A percentile compares a stretch with the other conserved stretches of the same genome.
These are phyloP conservation scores for Parastagonospora nodorum DNA, from an alignment of 2,329 filamentous ascomycete species.

Conservation along the genomic window DNA sequence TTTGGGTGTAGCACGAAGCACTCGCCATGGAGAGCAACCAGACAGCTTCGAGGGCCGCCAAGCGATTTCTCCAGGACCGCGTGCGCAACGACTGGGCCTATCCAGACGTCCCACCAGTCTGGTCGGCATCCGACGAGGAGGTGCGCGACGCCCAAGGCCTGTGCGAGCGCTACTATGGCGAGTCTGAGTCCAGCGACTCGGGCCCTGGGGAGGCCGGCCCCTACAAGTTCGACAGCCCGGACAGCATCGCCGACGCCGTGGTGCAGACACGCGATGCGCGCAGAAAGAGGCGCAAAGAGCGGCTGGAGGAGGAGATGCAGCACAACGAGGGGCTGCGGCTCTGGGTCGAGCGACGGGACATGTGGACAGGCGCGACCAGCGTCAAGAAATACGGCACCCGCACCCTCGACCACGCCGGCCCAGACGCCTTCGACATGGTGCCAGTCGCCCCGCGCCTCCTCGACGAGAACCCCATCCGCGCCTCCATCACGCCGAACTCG, in stretches of 20 bases:
- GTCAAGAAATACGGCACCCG: conserved; percentile 50
- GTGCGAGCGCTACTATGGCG: conserved; percentile 52
- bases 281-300: conserved; percentile 45
- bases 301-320: conserved; percentile 50
- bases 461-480: conserved; percentile 73
- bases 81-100: conserved; percentile 55
- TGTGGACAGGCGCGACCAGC: conserved; percentile 76
- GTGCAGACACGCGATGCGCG: conserved; percentile 32
- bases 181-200: conserved; percentile 30
- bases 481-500: conserved; percentile 72
- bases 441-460: conserved; percentile 77
- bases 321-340: conserved; percentile 86
- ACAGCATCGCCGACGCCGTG: conserved; percentile 49
- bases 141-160: conserved; percentile 43
- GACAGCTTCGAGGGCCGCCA: conserved; percentile 49
- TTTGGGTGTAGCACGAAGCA: background rate
- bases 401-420: conserved; percentile 6
- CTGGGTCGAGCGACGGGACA: conserved; percentile 76
- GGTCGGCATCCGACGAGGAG: conserved; percentile 42
- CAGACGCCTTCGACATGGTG: conserved; percentile 54
- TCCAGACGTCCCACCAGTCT: conserved; percentile 38
- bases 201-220: conserved; percentile 29
- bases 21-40: conserved; percentile 47
- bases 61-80: conserved; percentile 48
- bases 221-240: conserved; percentile 53